Conservation (phyloP, 1,284 basidiomycete genomes). For the Leccinum laetum region DNA sequence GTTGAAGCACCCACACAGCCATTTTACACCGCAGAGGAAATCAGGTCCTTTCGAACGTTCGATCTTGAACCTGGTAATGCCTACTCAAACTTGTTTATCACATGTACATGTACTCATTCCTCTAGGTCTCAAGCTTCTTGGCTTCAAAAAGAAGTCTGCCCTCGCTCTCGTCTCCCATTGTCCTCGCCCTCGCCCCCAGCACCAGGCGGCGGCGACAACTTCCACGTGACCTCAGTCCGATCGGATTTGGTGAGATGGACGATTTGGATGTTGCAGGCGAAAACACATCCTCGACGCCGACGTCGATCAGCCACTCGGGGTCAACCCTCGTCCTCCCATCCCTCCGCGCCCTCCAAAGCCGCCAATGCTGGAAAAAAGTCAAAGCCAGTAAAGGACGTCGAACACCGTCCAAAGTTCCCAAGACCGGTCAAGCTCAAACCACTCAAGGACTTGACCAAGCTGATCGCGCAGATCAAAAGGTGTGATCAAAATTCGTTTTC, state of each 20-base stretch:
- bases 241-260: constrained; percentile 21
- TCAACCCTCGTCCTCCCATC: constrained; percentile 53
- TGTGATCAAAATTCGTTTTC: constrained; percentile 24
- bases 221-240: not conserved
- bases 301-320: constrained; percentile 19
- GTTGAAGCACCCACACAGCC: constrained; percentile 53
- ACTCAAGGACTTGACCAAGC: constrained; percentile 62
- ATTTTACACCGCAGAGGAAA: constrained; percentile 85
- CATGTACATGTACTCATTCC: not conserved
- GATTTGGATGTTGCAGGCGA: constrained; percentile 26
- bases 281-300: constrained; percentile 16
- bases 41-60: constrained; percentile 78
- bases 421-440: constrained; percentile 74
- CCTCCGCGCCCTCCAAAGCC: constrained; percentile 34
- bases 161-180: no score
- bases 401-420: constrained; percentile 41
- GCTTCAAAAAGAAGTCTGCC: constrained; percentile 77
- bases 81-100: not conserved
- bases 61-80: constrained; percentile 72
- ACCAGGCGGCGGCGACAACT: not conserved
- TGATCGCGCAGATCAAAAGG: constrained; percentile 77
- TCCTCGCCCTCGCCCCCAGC: no score
- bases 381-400: constrained; percentile 21
- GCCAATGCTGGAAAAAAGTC: constrained; percentile 33
- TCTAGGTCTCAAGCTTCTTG: constrained; percentile 83